Base-by-base conservation (phyloP, 176 grass and related monocot genomes). In the Avena atlantica region DNA sequence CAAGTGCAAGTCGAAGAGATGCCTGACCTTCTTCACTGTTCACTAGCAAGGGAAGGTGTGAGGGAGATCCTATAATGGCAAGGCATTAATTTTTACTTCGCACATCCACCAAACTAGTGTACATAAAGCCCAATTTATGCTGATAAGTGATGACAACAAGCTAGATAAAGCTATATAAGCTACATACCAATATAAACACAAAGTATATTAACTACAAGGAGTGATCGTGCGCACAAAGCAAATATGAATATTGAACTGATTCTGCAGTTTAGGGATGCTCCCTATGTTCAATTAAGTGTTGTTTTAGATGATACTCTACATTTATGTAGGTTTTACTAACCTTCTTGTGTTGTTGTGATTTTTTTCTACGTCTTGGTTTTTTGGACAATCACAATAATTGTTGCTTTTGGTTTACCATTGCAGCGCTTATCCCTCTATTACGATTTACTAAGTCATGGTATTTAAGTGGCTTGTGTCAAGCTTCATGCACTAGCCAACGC, bases 31-130 rank as follows among this genome's bases (percentile, higher is more conserved):
- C 92, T 25, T 91, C 89, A n/a, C 88, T 93, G 50, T 96, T 90
- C 86, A 99, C 82, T 99, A 94, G 76, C 92, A 93, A 2, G 97
- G 97, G 70, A 99, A 99, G 15, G 97, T 99, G 9, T 92, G 92
- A 23, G 97, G 94, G 78, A 99, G 93, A 93, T 98, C 97, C 97
- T 98, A 55, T 37, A 84, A 52, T 52, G 61, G 5, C 3, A 66
- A 82, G 55, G 10, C 11, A 67, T 82, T 15, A 11, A 40, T 31
- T 66, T 69, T 70, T 82, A 69, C 4, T 55, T 53, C 45, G 37
- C 27, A 53, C 3, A 56, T 56, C 16, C 65, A 40, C 19, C 0
- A 0, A 82, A 70, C 0, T 70, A 55, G 3, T 44, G 1, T 40
- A 82, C 4, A 53, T 70, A 21, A 81, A 68, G 45, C 42, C 31